Evolutionary conservation across 2,329 filamentous ascomycete genomes (phyloP).

Genomic region (Dryadomyces quercus-mongolicae): DNA sequence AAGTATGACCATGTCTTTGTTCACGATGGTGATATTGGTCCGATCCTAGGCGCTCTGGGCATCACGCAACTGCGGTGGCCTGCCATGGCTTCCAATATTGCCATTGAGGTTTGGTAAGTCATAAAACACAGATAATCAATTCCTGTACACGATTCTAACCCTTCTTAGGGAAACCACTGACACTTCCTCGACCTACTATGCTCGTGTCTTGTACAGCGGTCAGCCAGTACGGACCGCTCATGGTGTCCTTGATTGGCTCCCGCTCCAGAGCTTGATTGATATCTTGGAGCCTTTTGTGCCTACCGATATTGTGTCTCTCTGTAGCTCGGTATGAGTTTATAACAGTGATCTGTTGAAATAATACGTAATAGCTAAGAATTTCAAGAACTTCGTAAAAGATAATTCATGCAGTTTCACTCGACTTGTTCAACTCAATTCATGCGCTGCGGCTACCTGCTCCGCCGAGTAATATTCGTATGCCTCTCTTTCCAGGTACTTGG

Average conservation of each 20-base stretch:
- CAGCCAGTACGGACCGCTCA: slow-evolving; percentile 3
- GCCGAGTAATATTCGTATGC: no score
- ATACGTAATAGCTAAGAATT: no score
- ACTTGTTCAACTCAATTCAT: no score
- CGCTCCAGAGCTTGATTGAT: not conserved
- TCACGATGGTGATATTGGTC: slow-evolving; percentile 4
- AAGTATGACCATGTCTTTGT: slow-evolving; percentile 1
- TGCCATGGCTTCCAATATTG: slow-evolving; percentile 4
- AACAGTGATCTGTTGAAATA: no score
- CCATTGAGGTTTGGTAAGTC: slow-evolving; percentile 3
- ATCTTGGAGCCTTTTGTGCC: slow-evolving; percentile 3
- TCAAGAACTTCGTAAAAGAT: no score
- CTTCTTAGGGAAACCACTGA: not conserved
- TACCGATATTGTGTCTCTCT: not conserved
- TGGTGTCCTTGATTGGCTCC: slow-evolving; percentile 4
- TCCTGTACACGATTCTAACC: not conserved
- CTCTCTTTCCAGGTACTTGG: no score
- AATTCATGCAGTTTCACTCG: no score
- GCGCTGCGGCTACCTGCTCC: no score
- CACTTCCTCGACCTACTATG: not conserved
- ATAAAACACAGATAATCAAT: not conserved
- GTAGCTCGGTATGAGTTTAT: not conserved
- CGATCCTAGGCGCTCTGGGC: slow-evolving; percentile 3
- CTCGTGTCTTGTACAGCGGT: slow-evolving; percentile 4
- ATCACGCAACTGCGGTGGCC: slow-evolving; percentile 3